Evolutionary conservation across 371 early-diverging fungal genomes (phyloP), one percentile per base, ranked within the genome.

Genomic region (Mortierella sp.): DNA sequence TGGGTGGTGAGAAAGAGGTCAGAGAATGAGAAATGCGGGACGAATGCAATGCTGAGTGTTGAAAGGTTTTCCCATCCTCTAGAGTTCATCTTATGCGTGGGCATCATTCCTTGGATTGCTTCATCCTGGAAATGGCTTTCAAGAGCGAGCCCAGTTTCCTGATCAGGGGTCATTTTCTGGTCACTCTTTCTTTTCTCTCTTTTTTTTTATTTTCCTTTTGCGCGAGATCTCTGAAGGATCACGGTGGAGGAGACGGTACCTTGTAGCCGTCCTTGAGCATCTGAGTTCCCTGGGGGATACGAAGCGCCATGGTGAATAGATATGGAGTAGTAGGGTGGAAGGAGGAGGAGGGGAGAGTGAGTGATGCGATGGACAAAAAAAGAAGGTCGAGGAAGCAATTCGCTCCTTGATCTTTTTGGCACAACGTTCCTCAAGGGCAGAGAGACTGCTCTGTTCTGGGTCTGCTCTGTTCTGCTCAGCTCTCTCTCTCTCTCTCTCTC

Each of bases 241-340:
- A 37, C 37, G 37, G 37, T 37, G 5, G 37, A 37, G 3, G 37
- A 37, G 37, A 37, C 37, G 37, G 57, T 87, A 94, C 95, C 91
- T 97, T 95, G 90, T 96, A 97, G 66, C 98, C 98, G 52, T 97
- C 98, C 87, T 97, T 97, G 84, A 98, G 95, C 75, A 98, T 90
- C 84, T 94, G 94, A 23, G 94, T 94, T 72, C 92, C 84, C 84
- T 97, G 94, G 48, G 97, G 97, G 75, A 98, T 91, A 71, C 95
- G 93, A 75, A 98, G 87, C 60, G 97, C 97, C 98, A 98, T 98
- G 63, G 25, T 56, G 64, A 58, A 56, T 47, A 28, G 48, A 14
- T 45, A 52, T 57, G 59, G 48, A 44, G 59, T 15, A 23, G 45
- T 18, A 19, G 46, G 19, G 16, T 26, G 28, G 47, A 44, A 30